These are phyloP conservation scores for Hondaea fermentalgiana DNA, from an alignment of 108 stramenopile species.

Conservation along the genomic window DNA sequence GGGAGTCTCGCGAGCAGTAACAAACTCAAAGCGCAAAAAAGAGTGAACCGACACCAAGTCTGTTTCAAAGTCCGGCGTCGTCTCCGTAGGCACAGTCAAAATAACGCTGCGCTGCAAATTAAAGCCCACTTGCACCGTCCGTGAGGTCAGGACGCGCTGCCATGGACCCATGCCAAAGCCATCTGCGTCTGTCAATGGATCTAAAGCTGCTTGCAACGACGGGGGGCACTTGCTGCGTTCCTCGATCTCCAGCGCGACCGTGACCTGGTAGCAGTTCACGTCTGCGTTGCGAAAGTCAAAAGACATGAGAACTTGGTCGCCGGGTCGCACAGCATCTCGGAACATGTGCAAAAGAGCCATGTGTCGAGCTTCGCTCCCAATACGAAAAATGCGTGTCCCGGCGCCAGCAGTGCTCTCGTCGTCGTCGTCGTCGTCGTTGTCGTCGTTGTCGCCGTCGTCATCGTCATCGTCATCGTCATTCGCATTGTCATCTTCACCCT, in stretches of 20 bases:
- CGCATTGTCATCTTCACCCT: too few relatives aligned
- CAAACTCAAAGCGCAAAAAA: background rate
- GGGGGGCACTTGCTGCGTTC: slow-evolving; percentile 8
- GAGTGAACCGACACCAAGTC: background rate
- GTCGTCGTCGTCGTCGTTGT: background rate
- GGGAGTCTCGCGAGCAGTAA: background rate
- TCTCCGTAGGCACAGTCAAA: background rate
- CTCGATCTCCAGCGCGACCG: background rate
- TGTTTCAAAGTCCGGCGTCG: background rate
- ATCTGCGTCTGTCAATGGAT: background rate
- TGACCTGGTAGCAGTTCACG: background rate
- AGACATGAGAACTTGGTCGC: background rate
- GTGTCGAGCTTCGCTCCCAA: background rate
- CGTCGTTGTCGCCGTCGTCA: too few relatives aligned
- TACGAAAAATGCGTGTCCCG: background rate
- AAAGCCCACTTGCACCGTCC: background rate
- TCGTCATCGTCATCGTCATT: too few relatives aligned
- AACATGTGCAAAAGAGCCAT: slow-evolving; percentile 10
- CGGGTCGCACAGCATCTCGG: background rate
- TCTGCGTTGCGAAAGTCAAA: background rate
- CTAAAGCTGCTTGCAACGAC: background rate
- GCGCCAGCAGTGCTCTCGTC: background rate
- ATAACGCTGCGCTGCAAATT: background rate
- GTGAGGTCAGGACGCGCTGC: background rate
- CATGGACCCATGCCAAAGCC: background rate